These are phyloP conservation scores for Wallacemonas sp. DNA, from an alignment of 208 protist species.

Conservation along the genomic window DNA sequence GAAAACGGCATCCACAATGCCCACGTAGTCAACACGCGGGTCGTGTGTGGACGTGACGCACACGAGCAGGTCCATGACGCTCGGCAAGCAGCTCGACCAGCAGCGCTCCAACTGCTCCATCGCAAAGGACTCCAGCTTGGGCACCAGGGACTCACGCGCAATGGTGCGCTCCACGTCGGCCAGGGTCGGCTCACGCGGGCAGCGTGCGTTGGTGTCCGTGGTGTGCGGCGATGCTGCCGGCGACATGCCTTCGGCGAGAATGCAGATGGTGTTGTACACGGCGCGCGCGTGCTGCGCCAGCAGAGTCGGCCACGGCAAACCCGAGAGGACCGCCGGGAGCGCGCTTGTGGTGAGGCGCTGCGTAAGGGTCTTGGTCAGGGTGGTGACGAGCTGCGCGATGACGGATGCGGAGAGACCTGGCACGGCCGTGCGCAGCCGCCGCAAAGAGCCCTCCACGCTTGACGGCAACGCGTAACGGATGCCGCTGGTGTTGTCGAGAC, in stretches of 20 bases:
- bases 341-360: constrained; percentile 23
- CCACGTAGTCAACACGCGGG: constrained; percentile 28
- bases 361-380: constrained; percentile 21
- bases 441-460: neutral
- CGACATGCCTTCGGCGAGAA: constrained; percentile 25
- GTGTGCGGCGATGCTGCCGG: neutral
- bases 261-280: constrained; percentile 62
- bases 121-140: constrained; percentile 44
- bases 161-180: neutral
- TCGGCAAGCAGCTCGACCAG: constrained; percentile 70
- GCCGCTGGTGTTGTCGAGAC: too few species aligned
- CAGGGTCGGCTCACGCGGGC: neutral
- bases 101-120: constrained; percentile 70
- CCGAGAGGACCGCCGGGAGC: constrained; percentile 39
- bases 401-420: constrained; percentile 8
- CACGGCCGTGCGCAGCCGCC: neutral
- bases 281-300: constrained; percentile 59
- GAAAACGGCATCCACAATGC: constrained; percentile 60
- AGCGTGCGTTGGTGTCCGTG: neutral
- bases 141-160: constrained; percentile 19
- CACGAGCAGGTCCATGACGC: constrained; percentile 72
- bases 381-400: constrained; percentile 14
- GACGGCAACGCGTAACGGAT: neutral
- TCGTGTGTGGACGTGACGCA: constrained; percentile 43
- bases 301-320: constrained; percentile 50